These are phyloP conservation scores for Ogataea nakhonphanomensis DNA, from an alignment of 805 yeast genomes.

Conservation along the genomic window DNA sequence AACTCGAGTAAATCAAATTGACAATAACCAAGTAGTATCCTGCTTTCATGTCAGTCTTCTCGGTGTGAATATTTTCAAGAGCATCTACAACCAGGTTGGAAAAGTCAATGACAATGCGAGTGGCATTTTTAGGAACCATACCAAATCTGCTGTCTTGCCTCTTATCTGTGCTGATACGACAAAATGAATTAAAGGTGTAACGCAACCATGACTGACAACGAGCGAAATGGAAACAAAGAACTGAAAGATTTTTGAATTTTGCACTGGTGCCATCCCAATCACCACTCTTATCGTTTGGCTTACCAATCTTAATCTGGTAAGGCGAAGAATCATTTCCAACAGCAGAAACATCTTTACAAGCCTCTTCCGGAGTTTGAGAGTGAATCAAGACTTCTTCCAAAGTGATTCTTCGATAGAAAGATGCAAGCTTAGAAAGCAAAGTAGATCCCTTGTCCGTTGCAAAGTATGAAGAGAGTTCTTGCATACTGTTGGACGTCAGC, in stretches of 20 bases:
- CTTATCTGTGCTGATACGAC: slow-evolving; percentile 33
- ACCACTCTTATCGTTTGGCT: slow-evolving; percentile 36
- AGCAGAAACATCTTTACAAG: slow-evolving; percentile 39
- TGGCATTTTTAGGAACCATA: slow-evolving; percentile 26
- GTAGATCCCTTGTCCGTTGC: slow-evolving; percentile 40
- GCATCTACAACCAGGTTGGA: slow-evolving; percentile 19
- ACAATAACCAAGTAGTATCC: slow-evolving; percentile 27
- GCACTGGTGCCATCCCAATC: slow-evolving; percentile 48
- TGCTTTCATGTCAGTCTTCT: slow-evolving; percentile 22
- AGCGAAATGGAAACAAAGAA: slow-evolving; percentile 48
- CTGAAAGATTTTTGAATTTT: slow-evolving; percentile 59
- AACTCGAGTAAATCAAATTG: slow-evolving; percentile 25
- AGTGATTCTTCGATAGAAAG: slow-evolving; percentile 47
- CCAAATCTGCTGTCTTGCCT: slow-evolving; percentile 40
- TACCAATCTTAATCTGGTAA: slow-evolving; percentile 41
- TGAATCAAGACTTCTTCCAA: slow-evolving; percentile 58
- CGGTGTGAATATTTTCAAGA: slow-evolving; percentile 17
- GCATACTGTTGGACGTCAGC: slow-evolving; percentile 44
- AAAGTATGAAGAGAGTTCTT: slow-evolving; percentile 39
- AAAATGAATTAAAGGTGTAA: slow-evolving; percentile 30
- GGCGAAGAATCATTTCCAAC: slow-evolving; percentile 36
- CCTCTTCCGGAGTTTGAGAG: slow-evolving; percentile 43
- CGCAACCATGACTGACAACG: slow-evolving; percentile 43
- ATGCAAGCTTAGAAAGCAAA: slow-evolving; percentile 40
- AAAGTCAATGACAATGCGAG: slow-evolving; percentile 26